These are phyloP conservation scores for Ajuga chamaepitys DNA, from an alignment of 257 asterid genomes.

Conservation along the genomic window DNA sequence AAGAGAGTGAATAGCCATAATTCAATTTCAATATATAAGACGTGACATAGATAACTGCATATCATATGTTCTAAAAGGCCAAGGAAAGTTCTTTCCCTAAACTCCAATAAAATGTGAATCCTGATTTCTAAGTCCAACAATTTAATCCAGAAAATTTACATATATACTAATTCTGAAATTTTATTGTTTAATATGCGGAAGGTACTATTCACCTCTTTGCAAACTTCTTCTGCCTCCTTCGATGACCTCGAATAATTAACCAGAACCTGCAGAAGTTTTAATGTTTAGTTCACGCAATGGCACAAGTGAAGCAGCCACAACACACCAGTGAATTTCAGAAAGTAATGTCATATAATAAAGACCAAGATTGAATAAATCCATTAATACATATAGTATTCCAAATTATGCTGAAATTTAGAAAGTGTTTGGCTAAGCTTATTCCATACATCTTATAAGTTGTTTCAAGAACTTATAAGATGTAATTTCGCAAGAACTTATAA, in stretches of 20 bases:
- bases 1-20: not conserved
- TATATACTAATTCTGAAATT: not conserved
- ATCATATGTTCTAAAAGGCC: not conserved
- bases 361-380: not conserved
- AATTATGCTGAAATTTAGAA: not conserved
- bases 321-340: not conserved
- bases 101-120: not conserved
- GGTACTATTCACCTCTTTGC: constrained; percentile 44
- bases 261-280: constrained; percentile 56
- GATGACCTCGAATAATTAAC: constrained; percentile 94
- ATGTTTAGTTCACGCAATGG: constrained; percentile 7
- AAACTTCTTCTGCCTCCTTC: constrained; percentile 92
- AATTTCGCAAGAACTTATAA: too few relatives aligned
- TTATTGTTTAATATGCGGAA: not conserved
- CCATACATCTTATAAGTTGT: too few relatives aligned
- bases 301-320: not conserved
- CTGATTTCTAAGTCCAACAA: not conserved
- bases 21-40: not conserved
- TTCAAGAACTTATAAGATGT: too few relatives aligned
- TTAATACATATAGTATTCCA: not conserved
- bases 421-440: too few relatives aligned
- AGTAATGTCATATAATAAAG: not conserved
- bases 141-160: not conserved
- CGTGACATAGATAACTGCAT: not conserved
- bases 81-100: not conserved